Evolutionary conservation across 192 early-diverging fungal genomes (phyloP), one percentile per base, ranked within the genome.

Genomic region (Umbelopsis isabellina): DNA sequence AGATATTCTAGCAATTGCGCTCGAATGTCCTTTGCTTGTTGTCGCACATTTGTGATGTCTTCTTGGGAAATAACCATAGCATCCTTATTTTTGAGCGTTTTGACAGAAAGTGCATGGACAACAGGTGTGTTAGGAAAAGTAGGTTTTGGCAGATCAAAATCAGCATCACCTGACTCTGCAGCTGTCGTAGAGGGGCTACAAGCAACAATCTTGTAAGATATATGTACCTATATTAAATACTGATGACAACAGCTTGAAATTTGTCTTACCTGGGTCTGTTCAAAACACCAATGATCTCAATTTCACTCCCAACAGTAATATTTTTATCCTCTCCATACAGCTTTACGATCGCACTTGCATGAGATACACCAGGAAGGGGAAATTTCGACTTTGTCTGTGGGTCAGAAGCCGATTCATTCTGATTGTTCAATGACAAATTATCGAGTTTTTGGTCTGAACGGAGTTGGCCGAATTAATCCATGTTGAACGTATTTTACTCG

Each of bases 231-330:
- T n/a, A 49, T 16, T 13, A 12, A 35, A 1, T 13, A 61, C 12
- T 4, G 18, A 12, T n/a, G 0, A 13, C 13, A 33, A 13, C 30
- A 15, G 8, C 15, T 35, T 25, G 25, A 8, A 0, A 22, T 22
- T 22, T 23, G 6, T 18, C 8, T 33, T 66, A 76, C 64, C 71
- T 69, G 15, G 67, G 51, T 44, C 74, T 55, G 44, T 69, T 78
- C 10, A 84, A 44, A 5, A 91, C 77, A 23, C 89, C 91, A 23
- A 93, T 83, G 4, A 93, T 79, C 41, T 93, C 90, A n/a, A 93
- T 72, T 46, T 85, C 66, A 44, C 85, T 82, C 1, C 86, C 79
- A 3, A 89, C 91, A 46, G 80, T 81, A 25, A 90, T 76, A 22
- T 70, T 52, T 35, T 25, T 61, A 25, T 61, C 55, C 18, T 23